Percentiles rank a stretch among this genome's conserved stretches.
phyloP scores from a whole-genome alignment of 2,329 filamentous ascomycete genomes.

The Rutstroemia sp. region DNA sequence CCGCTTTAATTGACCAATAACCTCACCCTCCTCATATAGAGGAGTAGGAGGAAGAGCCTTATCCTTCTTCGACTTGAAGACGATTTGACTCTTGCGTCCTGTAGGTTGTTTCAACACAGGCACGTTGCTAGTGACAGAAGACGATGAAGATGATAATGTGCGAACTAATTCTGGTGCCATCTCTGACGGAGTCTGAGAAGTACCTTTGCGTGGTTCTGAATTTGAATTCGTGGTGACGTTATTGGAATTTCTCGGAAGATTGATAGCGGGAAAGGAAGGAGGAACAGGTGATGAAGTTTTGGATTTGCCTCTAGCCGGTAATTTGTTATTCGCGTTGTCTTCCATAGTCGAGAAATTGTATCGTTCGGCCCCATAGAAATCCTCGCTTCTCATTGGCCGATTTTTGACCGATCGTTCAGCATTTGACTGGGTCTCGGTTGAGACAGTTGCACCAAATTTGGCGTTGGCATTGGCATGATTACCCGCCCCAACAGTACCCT shows the following conservation, averaged over 20 bases:
- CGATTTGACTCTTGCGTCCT: conserved; percentile 4
- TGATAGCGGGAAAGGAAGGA: conserved; percentile 14
- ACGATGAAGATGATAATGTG: conserved; percentile 11
- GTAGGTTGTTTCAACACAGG: conserved; percentile 5
- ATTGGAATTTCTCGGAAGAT: conserved; percentile 10
- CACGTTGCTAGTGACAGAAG: conserved; percentile 10
- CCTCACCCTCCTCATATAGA: conserved; percentile 18
- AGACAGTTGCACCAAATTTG: conserved; percentile 18
- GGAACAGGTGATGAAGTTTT: conserved; percentile 12
- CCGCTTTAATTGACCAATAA: conserved; percentile 19
- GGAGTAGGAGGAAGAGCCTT: conserved; percentile 9
- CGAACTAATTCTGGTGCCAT: conserved; percentile 14
- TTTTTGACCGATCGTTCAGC: conserved; percentile 12
- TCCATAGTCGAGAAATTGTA: conserved; percentile 22
- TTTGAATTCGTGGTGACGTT: conserved; percentile 6
- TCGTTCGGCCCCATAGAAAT: conserved; percentile 22
- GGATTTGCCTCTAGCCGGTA: conserved; percentile 2
- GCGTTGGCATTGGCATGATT: conserved; percentile 17
- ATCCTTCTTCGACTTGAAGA: conserved; percentile 19
- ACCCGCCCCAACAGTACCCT: conserved; percentile 3
- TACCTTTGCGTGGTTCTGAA: background rate
- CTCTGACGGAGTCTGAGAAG: conserved; percentile 2
- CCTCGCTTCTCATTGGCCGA: conserved; percentile 21
- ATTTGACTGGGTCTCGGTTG: conserved; percentile 21
- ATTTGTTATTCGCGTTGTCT: conserved; percentile 8